These are phyloP conservation scores for Cryptococcus wingfieldii DNA, from an alignment of 1,284 basidiomycete genomes.

Conservation along the genomic window DNA sequence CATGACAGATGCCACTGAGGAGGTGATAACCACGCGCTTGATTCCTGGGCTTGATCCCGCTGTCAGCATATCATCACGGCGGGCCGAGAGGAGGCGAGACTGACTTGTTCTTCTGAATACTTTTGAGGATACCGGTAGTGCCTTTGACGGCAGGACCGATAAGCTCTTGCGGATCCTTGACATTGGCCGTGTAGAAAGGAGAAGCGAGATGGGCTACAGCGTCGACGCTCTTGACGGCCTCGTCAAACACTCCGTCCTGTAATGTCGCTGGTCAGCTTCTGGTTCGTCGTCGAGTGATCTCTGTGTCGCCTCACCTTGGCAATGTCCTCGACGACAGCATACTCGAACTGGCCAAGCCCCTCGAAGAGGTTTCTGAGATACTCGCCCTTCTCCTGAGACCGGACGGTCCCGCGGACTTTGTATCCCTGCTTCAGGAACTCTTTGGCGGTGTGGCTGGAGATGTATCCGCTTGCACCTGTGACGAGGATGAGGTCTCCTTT, in stretches of 20 bases:
- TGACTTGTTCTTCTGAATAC: slow-evolving; percentile 56
- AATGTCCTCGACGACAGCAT: slow-evolving; percentile 58
- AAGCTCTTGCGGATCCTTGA: slow-evolving; percentile 51
- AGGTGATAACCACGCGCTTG: slow-evolving; percentile 65
- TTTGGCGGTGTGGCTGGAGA: slow-evolving; percentile 26
- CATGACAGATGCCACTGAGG: slow-evolving; percentile 57
- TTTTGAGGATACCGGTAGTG: slow-evolving; percentile 58
- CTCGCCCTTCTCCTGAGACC: slow-evolving; percentile 54
- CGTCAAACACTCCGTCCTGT: slow-evolving; percentile 62
- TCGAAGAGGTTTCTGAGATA: slow-evolving; percentile 54
- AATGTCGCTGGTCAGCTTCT: not conserved
- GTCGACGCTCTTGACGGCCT: slow-evolving; percentile 62
- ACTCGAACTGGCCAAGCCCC: slow-evolving; percentile 50
- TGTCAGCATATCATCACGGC: not conserved
- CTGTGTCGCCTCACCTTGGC: slow-evolving; percentile 47
- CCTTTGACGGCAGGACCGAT: slow-evolving; percentile 63
- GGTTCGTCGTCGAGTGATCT: not conserved
- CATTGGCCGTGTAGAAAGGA: slow-evolving; percentile 37
- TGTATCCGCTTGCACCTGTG: slow-evolving; percentile 29
- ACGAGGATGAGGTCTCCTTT: slow-evolving; percentile 25
- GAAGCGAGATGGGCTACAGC: slow-evolving; percentile 50
- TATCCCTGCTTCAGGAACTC: slow-evolving; percentile 34
- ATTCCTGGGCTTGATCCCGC: slow-evolving; percentile 47
- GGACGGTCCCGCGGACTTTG: slow-evolving; percentile 57
- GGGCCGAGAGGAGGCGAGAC: slow-evolving; percentile 11